A percentile compares a stretch with the other conserved stretches of the same genome.
Evolutionary conservation across 805 yeast genomes (phyloP).

Genomic region (Zygosaccharomyces bailii): DNA sequence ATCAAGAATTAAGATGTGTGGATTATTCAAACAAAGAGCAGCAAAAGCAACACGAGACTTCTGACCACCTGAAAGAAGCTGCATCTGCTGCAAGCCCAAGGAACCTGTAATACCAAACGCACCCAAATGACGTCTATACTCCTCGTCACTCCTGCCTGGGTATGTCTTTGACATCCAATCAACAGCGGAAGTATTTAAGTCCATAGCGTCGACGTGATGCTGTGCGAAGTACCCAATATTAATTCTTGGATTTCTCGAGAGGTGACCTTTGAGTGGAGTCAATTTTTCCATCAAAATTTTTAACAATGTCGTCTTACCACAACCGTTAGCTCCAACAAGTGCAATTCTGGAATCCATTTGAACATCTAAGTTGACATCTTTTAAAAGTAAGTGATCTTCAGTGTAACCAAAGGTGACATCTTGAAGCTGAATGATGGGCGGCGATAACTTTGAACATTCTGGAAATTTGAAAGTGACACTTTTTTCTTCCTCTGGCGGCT

Average conservation of each 20-base stretch:
- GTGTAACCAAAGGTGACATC: slow-evolving; percentile 84
- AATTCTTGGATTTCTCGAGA: slow-evolving; percentile 76
- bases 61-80: slow-evolving; percentile 92
- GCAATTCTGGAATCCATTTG: slow-evolving; percentile 95
- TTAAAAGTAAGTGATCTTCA: slow-evolving; percentile 59
- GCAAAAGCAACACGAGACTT: slow-evolving; percentile 98
- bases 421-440: slow-evolving; percentile 87
- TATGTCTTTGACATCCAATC: slow-evolving; percentile 86
- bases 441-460: slow-evolving; percentile 87
- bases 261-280: slow-evolving; percentile 71
- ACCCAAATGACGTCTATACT: slow-evolving; percentile 93
- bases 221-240: slow-evolving; percentile 97
- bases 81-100: slow-evolving; percentile 86
- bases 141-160: slow-evolving; percentile 95
- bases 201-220: slow-evolving; percentile 98
- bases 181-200: slow-evolving; percentile 76
- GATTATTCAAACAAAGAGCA: slow-evolving; percentile 81
- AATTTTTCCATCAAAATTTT: slow-evolving; percentile 79
- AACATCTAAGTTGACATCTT: slow-evolving; percentile 81
- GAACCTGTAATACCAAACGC: slow-evolving; percentile 97
- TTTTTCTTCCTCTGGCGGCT: slow-evolving; percentile 92
- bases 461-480: slow-evolving; percentile 85
- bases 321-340: slow-evolving; percentile 97
- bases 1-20: slow-evolving; percentile 88
- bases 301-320: slow-evolving; percentile 95